A percentile compares a stretch with the other conserved stretches of the same genome.
Conservation (phyloP, 1,139 yeast genomes). For the Yamadazyma aaseri region DNA sequence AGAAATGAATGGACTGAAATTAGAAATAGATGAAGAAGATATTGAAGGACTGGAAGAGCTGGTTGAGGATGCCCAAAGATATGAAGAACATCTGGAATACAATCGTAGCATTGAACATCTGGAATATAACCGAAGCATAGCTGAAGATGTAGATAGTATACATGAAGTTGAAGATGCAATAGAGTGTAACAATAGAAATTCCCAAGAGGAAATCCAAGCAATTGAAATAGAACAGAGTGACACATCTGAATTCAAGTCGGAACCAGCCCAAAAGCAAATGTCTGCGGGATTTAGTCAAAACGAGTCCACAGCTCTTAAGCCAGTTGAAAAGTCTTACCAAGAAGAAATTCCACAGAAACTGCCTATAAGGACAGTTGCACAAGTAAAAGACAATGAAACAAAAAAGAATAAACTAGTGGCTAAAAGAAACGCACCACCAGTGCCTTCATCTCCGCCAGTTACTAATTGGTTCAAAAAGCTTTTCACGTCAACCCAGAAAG, state of each 20-base stretch:
- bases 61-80: not conserved
- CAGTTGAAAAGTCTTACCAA: conserved; percentile 6
- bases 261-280: not conserved
- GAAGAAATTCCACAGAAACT: not conserved
- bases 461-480: conserved; percentile 41
- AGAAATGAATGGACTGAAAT: conserved; percentile 1
- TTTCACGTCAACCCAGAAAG: conserved; percentile 6
- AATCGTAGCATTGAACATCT: too few relatives aligned
- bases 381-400: not conserved
- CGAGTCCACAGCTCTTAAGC: conserved; percentile 1
- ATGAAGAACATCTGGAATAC: not conserved
- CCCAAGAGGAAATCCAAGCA: not conserved
- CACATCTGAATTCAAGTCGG: too few relatives aligned
- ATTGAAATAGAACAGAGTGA: too few relatives aligned
- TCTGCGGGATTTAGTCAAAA: not conserved
- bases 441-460: conserved; percentile 21
- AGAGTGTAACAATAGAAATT: not conserved
- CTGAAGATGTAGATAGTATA: conserved; percentile 1
- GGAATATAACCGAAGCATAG: too few relatives aligned
- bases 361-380: not conserved
- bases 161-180: not conserved
- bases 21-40: not conserved
- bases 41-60: not conserved
- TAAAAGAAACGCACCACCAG: conserved; percentile 41
- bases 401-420: not conserved